phyloP scores from a whole-genome alignment of 2,329 filamentous ascomycete genomes.

The Fusarium citri region DNA sequence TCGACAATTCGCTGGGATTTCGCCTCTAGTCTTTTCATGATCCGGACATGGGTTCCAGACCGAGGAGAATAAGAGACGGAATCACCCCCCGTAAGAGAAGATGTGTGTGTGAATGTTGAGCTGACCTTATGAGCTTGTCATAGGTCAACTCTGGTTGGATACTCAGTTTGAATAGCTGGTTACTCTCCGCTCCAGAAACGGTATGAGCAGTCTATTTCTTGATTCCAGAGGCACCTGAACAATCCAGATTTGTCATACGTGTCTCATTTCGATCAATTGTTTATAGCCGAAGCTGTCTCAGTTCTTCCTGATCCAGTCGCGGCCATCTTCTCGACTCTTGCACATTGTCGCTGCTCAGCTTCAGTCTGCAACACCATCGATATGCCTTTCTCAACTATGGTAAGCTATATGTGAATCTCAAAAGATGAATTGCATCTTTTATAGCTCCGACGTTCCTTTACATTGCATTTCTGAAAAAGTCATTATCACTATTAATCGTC shows the following conservation, averaged over 20 bases:
- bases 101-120: background rate
- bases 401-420: conserved; percentile 21
- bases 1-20: background rate
- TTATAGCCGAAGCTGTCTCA: conserved; percentile 7
- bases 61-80: background rate
- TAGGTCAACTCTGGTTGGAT: background rate
- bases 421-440: background rate
- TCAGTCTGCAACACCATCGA: background rate
- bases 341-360: background rate
- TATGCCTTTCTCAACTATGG: conserved; percentile 33
- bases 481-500: background rate
- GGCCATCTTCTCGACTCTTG: background rate
- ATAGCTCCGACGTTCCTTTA: background rate
- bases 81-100: background rate
- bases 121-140: background rate
- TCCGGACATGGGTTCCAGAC: background rate
- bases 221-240: background rate
- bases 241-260: background rate
- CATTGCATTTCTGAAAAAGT: background rate
- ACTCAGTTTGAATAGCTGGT: background rate
- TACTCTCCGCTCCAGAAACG: background rate
- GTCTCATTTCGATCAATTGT: background rate
- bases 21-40: background rate
- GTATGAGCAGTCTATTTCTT: background rate
- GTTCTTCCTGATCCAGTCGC: background rate